Evolutionary conservation across 2,329 filamentous ascomycete genomes (phyloP).

Genomic region (Botrytis cinerea): DNA sequence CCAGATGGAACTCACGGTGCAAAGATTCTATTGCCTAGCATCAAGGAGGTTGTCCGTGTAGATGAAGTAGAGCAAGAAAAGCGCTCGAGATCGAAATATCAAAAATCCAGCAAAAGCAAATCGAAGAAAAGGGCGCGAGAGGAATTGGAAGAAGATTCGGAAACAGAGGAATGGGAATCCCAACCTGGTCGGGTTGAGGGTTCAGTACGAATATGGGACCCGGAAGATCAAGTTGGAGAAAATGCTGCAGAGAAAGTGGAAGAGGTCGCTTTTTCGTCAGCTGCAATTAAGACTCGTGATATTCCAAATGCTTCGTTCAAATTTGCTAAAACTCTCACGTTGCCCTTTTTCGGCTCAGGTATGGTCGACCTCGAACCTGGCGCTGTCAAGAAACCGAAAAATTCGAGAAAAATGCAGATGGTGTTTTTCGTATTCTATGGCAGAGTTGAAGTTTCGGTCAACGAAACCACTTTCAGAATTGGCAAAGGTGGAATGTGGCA

Average conservation of each 20-base stretch:
- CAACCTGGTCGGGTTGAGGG: constrained; percentile 65
- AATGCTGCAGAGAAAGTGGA: constrained; percentile 58
- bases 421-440: constrained; percentile 89
- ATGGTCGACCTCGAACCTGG: constrained; percentile 85
- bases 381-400: constrained; percentile 85
- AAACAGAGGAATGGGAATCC: constrained; percentile 70
- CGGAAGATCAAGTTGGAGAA: constrained; percentile 58
- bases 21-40: constrained; percentile 66
- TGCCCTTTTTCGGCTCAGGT: constrained; percentile 85
- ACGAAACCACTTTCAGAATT: constrained; percentile 76
- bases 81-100: constrained; percentile 26
- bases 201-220: constrained; percentile 64
- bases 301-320: constrained; percentile 72
- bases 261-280: constrained; percentile 52
- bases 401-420: constrained; percentile 95
- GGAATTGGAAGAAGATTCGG: constrained; percentile 52
- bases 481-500: constrained; percentile 89
- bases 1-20: constrained; percentile 43
- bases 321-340: constrained; percentile 83
- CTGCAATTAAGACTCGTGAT: constrained; percentile 55
- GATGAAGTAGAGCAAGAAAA: constrained; percentile 57
- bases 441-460: constrained; percentile 76
- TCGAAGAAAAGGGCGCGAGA: constrained; percentile 33
- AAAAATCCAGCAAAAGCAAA: constrained; percentile 34
- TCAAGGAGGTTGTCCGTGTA: constrained; percentile 76